These are phyloP conservation scores for Ceratocystis colombiana DNA, from an alignment of 2,329 filamentous ascomycete genomes.

Conservation along the genomic window DNA sequence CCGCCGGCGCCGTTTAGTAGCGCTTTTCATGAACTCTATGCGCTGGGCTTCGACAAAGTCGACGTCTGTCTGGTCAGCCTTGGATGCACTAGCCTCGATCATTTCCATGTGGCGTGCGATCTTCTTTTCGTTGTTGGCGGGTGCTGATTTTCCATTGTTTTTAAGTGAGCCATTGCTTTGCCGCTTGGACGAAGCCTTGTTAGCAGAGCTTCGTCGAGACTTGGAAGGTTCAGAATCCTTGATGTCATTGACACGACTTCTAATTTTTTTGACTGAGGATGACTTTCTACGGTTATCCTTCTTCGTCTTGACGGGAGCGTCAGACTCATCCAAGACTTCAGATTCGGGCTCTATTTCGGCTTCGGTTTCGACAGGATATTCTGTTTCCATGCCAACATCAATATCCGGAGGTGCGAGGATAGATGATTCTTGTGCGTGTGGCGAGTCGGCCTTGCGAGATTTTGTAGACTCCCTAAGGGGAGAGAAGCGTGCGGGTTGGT, in stretches of 20 bases:
- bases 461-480: conserved; percentile 1
- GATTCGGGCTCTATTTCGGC: conserved; percentile 22
- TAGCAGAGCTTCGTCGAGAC: conserved; percentile 43
- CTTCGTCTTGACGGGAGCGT: conserved; percentile 26
- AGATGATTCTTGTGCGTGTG: conserved; percentile 15
- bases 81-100: conserved; percentile 39
- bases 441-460: conserved; percentile 13
- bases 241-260: conserved; percentile 44
- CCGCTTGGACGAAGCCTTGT: conserved; percentile 46
- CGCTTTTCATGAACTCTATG: conserved; percentile 45
- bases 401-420: conserved; percentile 21
- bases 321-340: conserved; percentile 25
- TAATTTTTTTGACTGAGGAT: conserved; percentile 31
- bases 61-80: conserved; percentile 28
- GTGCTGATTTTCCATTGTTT: conserved; percentile 52
- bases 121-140: conserved; percentile 39
- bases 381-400: conserved; percentile 20
- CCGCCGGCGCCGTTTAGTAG: conserved; percentile 58
- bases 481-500: conserved; percentile 20
- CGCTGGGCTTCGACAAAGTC: conserved; percentile 38
- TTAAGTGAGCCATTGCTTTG: conserved; percentile 52
- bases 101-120: conserved; percentile 33
- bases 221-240: conserved; percentile 42
- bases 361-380: conserved; percentile 24
- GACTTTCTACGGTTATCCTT: conserved; percentile 25